Base-by-base conservation (phyloP, 2,329 filamentous ascomycete genomes). In the Beauveria sp. region DNA sequence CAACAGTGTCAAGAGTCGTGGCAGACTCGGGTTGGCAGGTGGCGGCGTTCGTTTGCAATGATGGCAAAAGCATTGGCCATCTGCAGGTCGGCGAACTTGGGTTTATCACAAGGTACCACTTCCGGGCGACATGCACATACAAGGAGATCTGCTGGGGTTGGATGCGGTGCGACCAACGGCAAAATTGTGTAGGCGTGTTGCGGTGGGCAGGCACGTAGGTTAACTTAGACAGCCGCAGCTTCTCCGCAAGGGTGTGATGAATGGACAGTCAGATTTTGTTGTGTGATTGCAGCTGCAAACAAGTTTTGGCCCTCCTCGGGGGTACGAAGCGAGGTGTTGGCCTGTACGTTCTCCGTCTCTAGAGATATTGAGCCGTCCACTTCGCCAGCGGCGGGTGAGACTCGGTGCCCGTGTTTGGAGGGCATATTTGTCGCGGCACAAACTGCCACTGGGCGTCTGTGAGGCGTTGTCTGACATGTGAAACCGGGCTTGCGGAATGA, bases 341-440 rank as follows among this genome's bases (percentile, higher is more conserved):
- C 43, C 55, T 43, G 55, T 51, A 58, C 30, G 43, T 58, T 37
- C 55, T 37, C 55, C 46, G 34, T 47, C 37, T 50, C 24, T 51
- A 58, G 24, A 43, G 30, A 51, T 12, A 9, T 57, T 20, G 3
- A 43, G 34, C 16, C 24, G 24, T 46, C 55, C 55, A 51, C 55
- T 58, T 58, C 55, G 46, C 5, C 34, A 28, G 55, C 40, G 22
- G 20, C 44, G 30, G 50, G 24, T 28, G 6, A 14, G 14, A n/a
- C 14, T 3, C 9, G 10, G 5, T 14, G 37, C 3, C 16, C 14
- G 26, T n/a, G 37, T 8, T 34, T 8, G 7, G 5, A 7, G 22
- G 34, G 16, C 20, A n/a, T 4, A 7, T 8, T 37, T 30, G 28
- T 30, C 28, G 9, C 9, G 28, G 28, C 28, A 30, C 28, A 10